Conservation (phyloP, 2,329 filamentous ascomycete genomes). For the Colletotrichum simmondsii region DNA sequence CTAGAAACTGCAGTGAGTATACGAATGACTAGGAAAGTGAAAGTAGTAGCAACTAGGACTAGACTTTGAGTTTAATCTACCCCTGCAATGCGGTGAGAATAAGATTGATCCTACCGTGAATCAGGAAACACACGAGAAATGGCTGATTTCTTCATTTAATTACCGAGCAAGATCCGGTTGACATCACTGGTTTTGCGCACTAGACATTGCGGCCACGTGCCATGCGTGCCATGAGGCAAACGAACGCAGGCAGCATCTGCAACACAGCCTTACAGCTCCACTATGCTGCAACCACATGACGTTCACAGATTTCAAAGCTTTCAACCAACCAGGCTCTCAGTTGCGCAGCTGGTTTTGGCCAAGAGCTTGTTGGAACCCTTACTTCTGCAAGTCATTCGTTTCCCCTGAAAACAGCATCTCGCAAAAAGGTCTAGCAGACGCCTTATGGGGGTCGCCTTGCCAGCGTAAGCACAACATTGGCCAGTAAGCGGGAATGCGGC, state of each 20-base stretch:
- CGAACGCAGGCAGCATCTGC: neutral
- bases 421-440: neutral
- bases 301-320: neutral
- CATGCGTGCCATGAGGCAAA: neutral
- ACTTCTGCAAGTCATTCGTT: neutral
- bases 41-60: no score
- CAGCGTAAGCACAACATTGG: neutral
- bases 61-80: no score
- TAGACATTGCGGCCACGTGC: neutral
- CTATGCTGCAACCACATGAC: neutral
- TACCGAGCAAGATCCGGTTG: no score
- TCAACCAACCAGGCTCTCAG: neutral
- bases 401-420: neutral
- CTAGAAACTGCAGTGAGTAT: no score
- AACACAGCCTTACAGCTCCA: neutral
- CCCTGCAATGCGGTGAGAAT: no score
- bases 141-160: no score
- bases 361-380: neutral
- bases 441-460: neutral
- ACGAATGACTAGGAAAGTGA: no score
- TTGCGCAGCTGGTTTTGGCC: neutral
- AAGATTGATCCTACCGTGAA: no score
- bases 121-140: no score
- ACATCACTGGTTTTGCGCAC: no score
- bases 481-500: neutral